phyloP scores from a whole-genome alignment of 441 rosid genomes.

The Sinapis alba region DNA sequence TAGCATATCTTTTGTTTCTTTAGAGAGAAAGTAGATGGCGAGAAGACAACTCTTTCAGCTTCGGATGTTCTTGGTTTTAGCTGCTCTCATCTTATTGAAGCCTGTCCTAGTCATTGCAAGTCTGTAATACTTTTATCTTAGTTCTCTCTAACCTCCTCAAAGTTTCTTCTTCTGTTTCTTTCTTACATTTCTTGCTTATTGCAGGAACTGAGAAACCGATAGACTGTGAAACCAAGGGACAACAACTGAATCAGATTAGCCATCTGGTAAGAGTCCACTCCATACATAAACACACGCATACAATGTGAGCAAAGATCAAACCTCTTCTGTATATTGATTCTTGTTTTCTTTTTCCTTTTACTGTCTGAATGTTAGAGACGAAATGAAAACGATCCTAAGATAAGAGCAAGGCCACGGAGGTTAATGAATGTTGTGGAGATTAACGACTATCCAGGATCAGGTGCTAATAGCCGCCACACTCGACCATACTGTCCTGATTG shows the following conservation, averaged over 20 bases:
- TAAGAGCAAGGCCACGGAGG: slow-evolving; percentile 33
- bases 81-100: slow-evolving; percentile 13
- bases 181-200: slow-evolving; percentile 13
- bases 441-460: slow-evolving; percentile 84
- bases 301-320: slow-evolving; percentile 10
- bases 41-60: slow-evolving; percentile 26
- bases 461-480: slow-evolving; percentile 84
- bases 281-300: not conserved
- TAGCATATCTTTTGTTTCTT: slow-evolving; percentile 9
- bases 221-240: slow-evolving; percentile 7
- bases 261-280: slow-evolving; percentile 25
- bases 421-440: slow-evolving; percentile 55
- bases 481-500: slow-evolving; percentile 51
- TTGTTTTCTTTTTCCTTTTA: not conserved
- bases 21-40: slow-evolving; percentile 11
- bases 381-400: slow-evolving; percentile 26
- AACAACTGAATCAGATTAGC: not conserved
- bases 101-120: slow-evolving; percentile 27
- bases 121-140: slow-evolving; percentile 24
- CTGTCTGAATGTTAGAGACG: slow-evolving; percentile 28
- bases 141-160: not conserved
- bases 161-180: slow-evolving; percentile 16
- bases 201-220: slow-evolving; percentile 9
- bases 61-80: slow-evolving; percentile 20
- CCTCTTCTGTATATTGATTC: not conserved